These are phyloP conservation scores for Calonectria crousiana DNA, from an alignment of 2,329 filamentous ascomycete genomes.

Conservation along the genomic window DNA sequence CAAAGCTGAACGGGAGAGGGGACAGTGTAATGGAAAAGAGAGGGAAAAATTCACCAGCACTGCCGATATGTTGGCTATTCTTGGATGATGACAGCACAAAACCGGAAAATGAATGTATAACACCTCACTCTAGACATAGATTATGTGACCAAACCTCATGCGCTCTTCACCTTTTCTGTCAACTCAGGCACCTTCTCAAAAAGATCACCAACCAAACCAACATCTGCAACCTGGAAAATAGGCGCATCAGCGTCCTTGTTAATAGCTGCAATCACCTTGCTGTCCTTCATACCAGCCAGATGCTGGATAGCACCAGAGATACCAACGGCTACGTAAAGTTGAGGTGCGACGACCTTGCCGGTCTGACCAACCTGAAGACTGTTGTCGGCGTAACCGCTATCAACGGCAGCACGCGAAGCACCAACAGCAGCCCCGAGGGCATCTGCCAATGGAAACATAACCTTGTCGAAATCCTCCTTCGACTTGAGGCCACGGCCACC, in stretches of 20 bases:
- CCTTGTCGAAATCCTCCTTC: constrained; percentile 94
- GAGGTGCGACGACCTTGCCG: constrained; percentile 96
- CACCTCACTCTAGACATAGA: constrained; percentile 31
- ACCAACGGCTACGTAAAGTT: constrained; percentile 94
- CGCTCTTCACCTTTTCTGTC: constrained; percentile 89
- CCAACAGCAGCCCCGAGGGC: constrained; percentile 95
- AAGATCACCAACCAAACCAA: constrained; percentile 93
- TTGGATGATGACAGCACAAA: constrained; percentile 50
- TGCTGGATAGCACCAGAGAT: constrained; percentile 99
- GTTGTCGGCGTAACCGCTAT: constrained; percentile 98
- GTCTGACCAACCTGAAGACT: constrained; percentile 98
- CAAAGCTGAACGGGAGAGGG: constrained; percentile 76
- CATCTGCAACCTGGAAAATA: constrained; percentile 98
- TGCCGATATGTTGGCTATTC: constrained; percentile 68
- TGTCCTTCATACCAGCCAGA: constrained; percentile 99
- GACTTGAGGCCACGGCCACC: constrained; percentile 96
- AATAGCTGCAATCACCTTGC: constrained; percentile 98
- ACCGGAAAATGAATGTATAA: constrained; percentile 44
- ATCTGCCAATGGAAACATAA: constrained; percentile 94
- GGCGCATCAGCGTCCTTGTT: constrained; percentile 98
- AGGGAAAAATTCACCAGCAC: constrained; percentile 77
- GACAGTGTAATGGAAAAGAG: constrained; percentile 77
- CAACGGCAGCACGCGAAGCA: constrained; percentile 93
- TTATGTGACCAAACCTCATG: constrained; percentile 43
- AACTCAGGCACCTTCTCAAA: constrained; percentile 97